phyloP scores from a whole-genome alignment of 2,329 filamentous ascomycete species.

The Ilyonectria sp. region DNA sequence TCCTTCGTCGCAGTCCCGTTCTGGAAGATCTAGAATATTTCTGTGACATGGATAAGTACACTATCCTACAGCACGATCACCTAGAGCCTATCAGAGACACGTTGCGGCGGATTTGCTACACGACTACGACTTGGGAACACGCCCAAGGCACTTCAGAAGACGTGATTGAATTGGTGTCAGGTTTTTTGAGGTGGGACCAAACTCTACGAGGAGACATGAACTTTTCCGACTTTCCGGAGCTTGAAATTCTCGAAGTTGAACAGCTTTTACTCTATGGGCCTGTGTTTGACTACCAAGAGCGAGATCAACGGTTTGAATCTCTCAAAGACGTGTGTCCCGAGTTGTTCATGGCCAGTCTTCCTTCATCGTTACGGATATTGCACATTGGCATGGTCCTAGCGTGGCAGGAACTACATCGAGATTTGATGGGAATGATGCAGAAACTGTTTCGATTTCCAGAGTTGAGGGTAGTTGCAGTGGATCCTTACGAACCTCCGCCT shows the following conservation, averaged over 20 bases:
- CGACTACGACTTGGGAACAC: slow-evolving; percentile 46
- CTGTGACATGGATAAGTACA: slow-evolving; percentile 50
- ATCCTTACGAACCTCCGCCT: slow-evolving; percentile 42
- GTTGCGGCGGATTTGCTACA: slow-evolving; percentile 45
- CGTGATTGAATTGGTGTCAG: slow-evolving; percentile 44
- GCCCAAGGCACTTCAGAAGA: slow-evolving; percentile 42
- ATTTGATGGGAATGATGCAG: slow-evolving; percentile 41
- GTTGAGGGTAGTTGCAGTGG: slow-evolving; percentile 43
- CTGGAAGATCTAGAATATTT: slow-evolving; percentile 48
- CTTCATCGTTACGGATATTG: slow-evolving; percentile 41
- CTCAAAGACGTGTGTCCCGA: slow-evolving; percentile 42
- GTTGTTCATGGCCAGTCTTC: slow-evolving; percentile 46
- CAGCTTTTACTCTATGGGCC: slow-evolving; percentile 48
- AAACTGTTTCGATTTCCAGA: slow-evolving; percentile 45
- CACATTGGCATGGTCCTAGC: slow-evolving; percentile 48
- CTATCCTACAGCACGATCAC: slow-evolving; percentile 44
- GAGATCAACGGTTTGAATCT: slow-evolving; percentile 33
- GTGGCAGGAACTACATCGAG: slow-evolving; percentile 46
- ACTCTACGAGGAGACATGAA: slow-evolving; percentile 44
- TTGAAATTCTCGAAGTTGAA: slow-evolving; percentile 47
- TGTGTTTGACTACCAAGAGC: slow-evolving; percentile 43
- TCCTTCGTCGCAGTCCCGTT: slow-evolving; percentile 43
- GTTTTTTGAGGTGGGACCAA: slow-evolving; percentile 45
- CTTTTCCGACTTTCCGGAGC: slow-evolving; percentile 46
- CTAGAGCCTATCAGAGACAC: slow-evolving; percentile 36